phyloP scores from a whole-genome alignment of 768 basidiomycete genomes.

The Auricularia auricula-judae region DNA sequence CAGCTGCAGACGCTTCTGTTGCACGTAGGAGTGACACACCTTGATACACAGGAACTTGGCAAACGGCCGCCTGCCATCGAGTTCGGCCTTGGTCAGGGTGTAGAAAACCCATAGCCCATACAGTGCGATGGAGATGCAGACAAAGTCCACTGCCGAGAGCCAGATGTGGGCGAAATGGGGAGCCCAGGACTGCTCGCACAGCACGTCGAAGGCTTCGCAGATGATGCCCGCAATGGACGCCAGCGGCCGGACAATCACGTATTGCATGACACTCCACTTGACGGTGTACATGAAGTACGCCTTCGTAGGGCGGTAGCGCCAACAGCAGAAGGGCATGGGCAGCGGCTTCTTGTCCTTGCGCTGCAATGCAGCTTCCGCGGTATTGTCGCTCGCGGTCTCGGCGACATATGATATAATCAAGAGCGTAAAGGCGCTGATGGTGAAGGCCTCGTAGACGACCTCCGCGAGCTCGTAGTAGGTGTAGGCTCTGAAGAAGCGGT shows the following conservation, averaged over 20 bases:
- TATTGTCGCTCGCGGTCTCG: slow-evolving; percentile 48
- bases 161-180: slow-evolving; percentile 57
- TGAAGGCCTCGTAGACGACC: slow-evolving; percentile 50
- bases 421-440: slow-evolving; percentile 70
- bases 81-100: slow-evolving; percentile 66
- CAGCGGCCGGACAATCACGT: slow-evolving; percentile 62
- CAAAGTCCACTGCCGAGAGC: slow-evolving; percentile 38
- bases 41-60: slow-evolving; percentile 85
- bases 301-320: slow-evolving; percentile 75
- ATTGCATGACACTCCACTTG: slow-evolving; percentile 85
- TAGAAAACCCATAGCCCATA: slow-evolving; percentile 84
- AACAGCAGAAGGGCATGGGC: slow-evolving; percentile 75
- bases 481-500: slow-evolving; percentile 71
- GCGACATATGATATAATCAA: slow-evolving; percentile 82
- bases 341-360: slow-evolving; percentile 70
- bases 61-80: slow-evolving; percentile 63
- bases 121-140: slow-evolving; percentile 41
- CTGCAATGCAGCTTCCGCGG: slow-evolving; percentile 53
- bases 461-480: slow-evolving; percentile 49
- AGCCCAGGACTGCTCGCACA: slow-evolving; percentile 57
- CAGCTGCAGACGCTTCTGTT: background rate
- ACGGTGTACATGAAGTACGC: slow-evolving; percentile 62
- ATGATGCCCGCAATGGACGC: slow-evolving; percentile 72
- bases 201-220: slow-evolving; percentile 53
- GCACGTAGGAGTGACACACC: slow-evolving; percentile 5